Conservation (phyloP, 768 basidiomycete genomes). For the Flagelloscypha sp. region DNA sequence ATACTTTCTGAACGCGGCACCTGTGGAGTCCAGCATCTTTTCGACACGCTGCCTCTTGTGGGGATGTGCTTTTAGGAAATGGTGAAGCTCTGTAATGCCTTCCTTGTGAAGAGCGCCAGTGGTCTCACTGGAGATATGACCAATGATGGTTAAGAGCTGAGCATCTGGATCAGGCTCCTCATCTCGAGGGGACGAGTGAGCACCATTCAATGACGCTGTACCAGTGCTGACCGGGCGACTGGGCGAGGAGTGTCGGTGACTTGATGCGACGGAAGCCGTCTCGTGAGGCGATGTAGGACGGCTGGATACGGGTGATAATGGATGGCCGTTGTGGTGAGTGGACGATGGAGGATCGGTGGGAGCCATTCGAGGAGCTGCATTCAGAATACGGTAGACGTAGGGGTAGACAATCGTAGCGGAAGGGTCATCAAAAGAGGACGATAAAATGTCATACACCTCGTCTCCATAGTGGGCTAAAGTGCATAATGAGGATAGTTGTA, state of each 20-base stretch:
- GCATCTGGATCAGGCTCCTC: conserved; percentile 86
- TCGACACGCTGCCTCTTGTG: conserved; percentile 77
- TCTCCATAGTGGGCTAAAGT: conserved; percentile 71
- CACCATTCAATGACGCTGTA: conserved; percentile 54
- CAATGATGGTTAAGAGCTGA: conserved; percentile 73
- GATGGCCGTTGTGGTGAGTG: conserved; percentile 31
- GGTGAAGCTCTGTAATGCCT: conserved; percentile 89
- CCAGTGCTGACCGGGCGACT: conserved; percentile 66
- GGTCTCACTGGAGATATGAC: conserved; percentile 82
- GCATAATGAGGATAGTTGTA: conserved; percentile 13
- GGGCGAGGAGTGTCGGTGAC: conserved; percentile 45
- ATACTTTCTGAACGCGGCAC: conserved; percentile 85
- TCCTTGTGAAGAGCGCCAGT: conserved; percentile 88
- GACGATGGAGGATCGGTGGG: conserved; percentile 28
- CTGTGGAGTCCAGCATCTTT: conserved; percentile 82
- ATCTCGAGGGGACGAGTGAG: conserved; percentile 38
- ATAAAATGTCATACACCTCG: conserved; percentile 85
- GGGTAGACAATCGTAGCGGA: conserved; percentile 96
- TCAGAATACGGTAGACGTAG: conserved; percentile 87
- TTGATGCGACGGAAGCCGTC: conserved; percentile 41
- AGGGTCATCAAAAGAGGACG: conserved; percentile 89
- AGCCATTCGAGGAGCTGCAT: conserved; percentile 46
- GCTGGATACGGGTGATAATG: conserved; percentile 54
- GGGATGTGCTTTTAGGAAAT: conserved; percentile 87
- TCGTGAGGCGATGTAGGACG: conserved; percentile 67